phyloP scores from a whole-genome alignment of 176 grass and related monocot genomes.

The Cenchrus americanus region DNA sequence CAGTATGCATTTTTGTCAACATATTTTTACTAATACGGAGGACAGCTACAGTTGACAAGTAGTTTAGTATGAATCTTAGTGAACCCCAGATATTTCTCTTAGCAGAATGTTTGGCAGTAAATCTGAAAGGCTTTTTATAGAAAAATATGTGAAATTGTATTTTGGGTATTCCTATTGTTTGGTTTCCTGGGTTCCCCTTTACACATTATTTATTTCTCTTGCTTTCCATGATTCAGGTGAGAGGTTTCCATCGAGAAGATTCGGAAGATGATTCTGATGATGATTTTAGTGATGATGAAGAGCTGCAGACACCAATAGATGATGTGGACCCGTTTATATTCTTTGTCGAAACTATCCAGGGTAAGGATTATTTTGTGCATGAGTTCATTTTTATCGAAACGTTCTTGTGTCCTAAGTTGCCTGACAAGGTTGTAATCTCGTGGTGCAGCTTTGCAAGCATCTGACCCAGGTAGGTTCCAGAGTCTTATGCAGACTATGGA shows the following conservation, averaged over 20 bases:
- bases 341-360: slow-evolving; percentile 85
- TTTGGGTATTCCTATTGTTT: neutral
- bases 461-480: slow-evolving; percentile 71
- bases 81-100: neutral
- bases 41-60: neutral
- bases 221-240: slow-evolving; percentile 56
- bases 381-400: neutral
- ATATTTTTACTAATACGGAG: neutral
- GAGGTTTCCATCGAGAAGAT: slow-evolving; percentile 84
- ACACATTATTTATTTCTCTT: slow-evolving; percentile 2
- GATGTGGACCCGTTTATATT: slow-evolving; percentile 95
- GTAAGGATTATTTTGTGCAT: slow-evolving; percentile 38
- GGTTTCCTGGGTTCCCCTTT: neutral
- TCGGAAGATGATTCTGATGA: slow-evolving; percentile 83
- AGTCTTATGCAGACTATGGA: slow-evolving; percentile 81
- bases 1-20: neutral
- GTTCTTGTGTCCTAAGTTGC: neutral
- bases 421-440: slow-evolving; percentile 15
- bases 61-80: neutral
- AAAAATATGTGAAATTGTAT: neutral
- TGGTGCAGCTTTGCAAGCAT: slow-evolving; percentile 72
- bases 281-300: slow-evolving; percentile 80
- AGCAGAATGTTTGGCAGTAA: slow-evolving; percentile 4
- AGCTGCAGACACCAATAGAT: slow-evolving; percentile 85
- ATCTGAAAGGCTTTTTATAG: neutral